Conservation (phyloP, 164 flowering plant genomes). For the Magnolia officinalis region DNA sequence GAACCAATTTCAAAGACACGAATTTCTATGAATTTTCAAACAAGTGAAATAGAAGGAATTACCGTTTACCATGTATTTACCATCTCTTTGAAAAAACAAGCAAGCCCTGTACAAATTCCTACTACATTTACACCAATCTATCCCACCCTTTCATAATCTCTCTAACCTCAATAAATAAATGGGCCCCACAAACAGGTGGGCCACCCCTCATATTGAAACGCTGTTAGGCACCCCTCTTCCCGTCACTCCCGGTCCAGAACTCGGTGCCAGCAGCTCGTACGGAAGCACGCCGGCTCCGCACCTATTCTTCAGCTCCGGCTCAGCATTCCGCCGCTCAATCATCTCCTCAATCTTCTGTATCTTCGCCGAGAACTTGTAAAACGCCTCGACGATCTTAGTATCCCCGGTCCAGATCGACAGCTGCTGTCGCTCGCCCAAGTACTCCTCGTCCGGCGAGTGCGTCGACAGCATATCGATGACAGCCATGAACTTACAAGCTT, state of each 20-base stretch:
- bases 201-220: conserved; percentile 42
- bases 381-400: conserved; percentile 59
- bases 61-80: too few relatives aligned
- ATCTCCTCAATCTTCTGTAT: conserved; percentile 63
- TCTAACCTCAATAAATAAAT: neutral
- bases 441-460: conserved; percentile 95
- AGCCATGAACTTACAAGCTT: conserved; percentile 81
- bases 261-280: conserved; percentile 81
- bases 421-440: conserved; percentile 76
- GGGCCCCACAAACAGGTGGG: neutral
- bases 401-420: conserved; percentile 77
- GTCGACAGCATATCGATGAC: conserved; percentile 86
- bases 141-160: too few relatives aligned
- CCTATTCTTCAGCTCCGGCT: conserved; percentile 51
- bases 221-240: conserved; percentile 93
- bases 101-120: too few relatives aligned
- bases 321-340: conserved; percentile 63
- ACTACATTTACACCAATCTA: too few relatives aligned
- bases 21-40: too few relatives aligned
- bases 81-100: too few relatives aligned
- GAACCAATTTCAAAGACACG: too few relatives aligned
- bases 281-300: conserved; percentile 96
- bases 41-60: too few relatives aligned
- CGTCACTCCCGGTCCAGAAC: conserved; percentile 85
- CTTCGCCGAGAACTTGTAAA: conserved; percentile 69